Evolutionary conservation across 2,329 filamentous ascomycete genomes (phyloP), one percentile per base, ranked within the genome.

Genomic region (Scopulariopsis brevicaulis): DNA sequence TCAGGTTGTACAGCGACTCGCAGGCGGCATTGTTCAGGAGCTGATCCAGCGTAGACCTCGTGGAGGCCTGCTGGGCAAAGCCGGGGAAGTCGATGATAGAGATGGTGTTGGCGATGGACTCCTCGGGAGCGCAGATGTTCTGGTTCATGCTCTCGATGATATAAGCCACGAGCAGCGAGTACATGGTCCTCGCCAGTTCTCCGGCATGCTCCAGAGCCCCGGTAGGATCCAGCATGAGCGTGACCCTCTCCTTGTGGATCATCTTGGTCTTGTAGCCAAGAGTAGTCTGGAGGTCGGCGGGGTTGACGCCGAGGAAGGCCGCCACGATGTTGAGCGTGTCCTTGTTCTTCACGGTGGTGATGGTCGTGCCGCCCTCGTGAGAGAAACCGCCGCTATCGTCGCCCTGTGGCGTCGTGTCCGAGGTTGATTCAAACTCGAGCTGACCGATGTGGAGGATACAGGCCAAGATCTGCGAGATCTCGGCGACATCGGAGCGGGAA

Each of bases 311-410:
- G 1, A 99, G 77, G 77, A 99, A 99, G n/a, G 93, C 92, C 12
- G 94, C 92, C 57, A 99, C 81, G 54, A 93, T 90, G 51, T 78
- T 79, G 7, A 99, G 77, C 1, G 90, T 87, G 62, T 97, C 93
- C 74, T 92, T 96, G 72, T 99, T 99, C 74, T 88, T 94, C 35
- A 96, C 93, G 2, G 86, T 82, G 0, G 94, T 97, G 32, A 92
- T 77, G 0, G 82, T 89, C 67, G 94, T 89, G 50, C 86, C 90
- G 63, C 94, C 94, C 71, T 99, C 94, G 67, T 96, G 91, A 0
- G 94, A 96, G 72, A 94, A 97, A 22, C 93, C 93, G 58, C 94
- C 94, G 64, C 93, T 97, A 66, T 99, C 94, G 65, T 96, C 92
- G 1, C 84, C 90, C 1, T 83, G 83, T 0, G 83, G 86, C 2